Conservation (phyloP, 1,284 basidiomycete genomes). For the Anthracocystis setariae region DNA sequence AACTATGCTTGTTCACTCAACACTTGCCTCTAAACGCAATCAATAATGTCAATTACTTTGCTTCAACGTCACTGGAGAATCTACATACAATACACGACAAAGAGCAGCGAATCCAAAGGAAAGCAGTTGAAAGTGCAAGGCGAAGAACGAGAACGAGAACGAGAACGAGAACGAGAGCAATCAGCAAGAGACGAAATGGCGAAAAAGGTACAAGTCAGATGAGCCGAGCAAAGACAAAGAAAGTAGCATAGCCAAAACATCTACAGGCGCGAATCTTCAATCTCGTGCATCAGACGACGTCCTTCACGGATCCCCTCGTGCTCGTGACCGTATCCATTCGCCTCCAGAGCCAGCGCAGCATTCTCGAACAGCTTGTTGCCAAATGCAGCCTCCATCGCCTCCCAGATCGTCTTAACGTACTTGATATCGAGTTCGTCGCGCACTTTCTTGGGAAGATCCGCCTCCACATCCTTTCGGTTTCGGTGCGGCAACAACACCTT, state of each 20-base stretch:
- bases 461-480: conserved; percentile 85
- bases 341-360: conserved; percentile 48
- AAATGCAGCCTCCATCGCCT: conserved; percentile 78
- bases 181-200: background rate
- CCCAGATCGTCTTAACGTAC: conserved; percentile 80
- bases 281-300: conserved; percentile 50
- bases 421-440: conserved; percentile 79
- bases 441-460: conserved; percentile 80
- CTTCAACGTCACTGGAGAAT: too few species aligned
- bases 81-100: too few species aligned
- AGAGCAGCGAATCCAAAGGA: too few species aligned
- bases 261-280: conserved; percentile 42
- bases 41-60: too few species aligned
- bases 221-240: background rate
- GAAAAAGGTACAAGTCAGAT: background rate
- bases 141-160: background rate
- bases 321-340: conserved; percentile 44
- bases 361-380: conserved; percentile 56
- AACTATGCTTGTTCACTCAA: too few species aligned
- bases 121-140: too few species aligned
- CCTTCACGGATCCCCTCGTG: conserved; percentile 58
- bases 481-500: conserved; percentile 83
- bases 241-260: background rate
- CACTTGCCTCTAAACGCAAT: too few species aligned
- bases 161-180: background rate